Evolutionary conservation across 192 early-diverging fungal species (phyloP).

Genomic region (Geosiphon pyriformis): DNA sequence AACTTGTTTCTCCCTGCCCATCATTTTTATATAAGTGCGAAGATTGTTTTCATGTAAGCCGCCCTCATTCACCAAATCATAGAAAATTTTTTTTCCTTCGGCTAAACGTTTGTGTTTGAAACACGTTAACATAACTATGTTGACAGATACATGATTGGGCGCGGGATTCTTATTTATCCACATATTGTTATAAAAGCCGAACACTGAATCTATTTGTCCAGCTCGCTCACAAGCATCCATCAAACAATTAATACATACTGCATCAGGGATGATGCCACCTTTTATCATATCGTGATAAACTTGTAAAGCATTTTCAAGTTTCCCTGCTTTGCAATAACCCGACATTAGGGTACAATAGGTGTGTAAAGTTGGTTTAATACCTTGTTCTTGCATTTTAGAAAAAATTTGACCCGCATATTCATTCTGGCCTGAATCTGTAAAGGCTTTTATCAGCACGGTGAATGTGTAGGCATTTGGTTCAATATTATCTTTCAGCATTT

Average conservation of each 20-base stretch:
- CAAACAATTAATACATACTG: constrained; percentile 15
- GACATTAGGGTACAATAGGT: constrained; percentile 18
- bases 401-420: not conserved
- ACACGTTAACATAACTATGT: constrained; percentile 12
- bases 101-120: not conserved
- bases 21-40: not conserved
- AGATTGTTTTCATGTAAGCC: too few species aligned
- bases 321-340: not conserved
- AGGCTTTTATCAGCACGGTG: constrained; percentile 11
- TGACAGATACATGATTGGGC: constrained; percentile 1
- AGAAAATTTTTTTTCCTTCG: not conserved
- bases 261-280: constrained; percentile 10
- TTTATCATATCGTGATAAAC: not conserved
- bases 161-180: not conserved
- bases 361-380: constrained; percentile 8
- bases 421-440: not conserved
- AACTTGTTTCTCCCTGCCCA: not conserved
- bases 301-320: not conserved
- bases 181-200: constrained; percentile 8
- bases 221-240: constrained; percentile 21
- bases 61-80: not conserved
- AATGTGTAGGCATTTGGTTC: constrained; percentile 17
- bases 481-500: constrained; percentile 14
- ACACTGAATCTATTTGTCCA: not conserved
- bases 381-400: constrained; percentile 3